Conservation (phyloP, 805 yeast genomes). For the Priceomyces medius region DNA sequence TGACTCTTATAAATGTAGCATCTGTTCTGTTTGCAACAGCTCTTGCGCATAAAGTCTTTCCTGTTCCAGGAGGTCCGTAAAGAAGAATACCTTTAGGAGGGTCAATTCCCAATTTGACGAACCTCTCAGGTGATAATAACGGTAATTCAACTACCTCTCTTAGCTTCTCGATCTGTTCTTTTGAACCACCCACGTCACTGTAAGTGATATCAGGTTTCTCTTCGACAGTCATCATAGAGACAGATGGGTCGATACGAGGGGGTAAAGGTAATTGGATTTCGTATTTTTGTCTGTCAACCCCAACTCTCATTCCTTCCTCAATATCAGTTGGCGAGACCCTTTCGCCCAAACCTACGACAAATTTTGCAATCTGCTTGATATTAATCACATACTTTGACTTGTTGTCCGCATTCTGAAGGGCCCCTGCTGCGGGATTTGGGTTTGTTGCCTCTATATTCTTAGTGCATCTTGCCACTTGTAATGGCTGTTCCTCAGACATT, state of each 20-base stretch:
- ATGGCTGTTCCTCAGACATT: conserved; percentile 89
- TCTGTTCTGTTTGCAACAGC: conserved; percentile 99
- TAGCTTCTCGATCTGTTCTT: conserved; percentile 94
- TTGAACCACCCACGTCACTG: conserved; percentile 97
- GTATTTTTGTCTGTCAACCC: conserved; percentile 96
- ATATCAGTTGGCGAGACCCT: conserved; percentile 97
- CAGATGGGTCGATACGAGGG: conserved; percentile 96
- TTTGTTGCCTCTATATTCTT: conserved; percentile 76
- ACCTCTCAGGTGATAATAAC: conserved; percentile 90
- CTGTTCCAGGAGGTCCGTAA: conserved; percentile 99
- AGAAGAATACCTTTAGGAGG: conserved; percentile 97
- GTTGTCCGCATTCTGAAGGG: conserved; percentile 64
- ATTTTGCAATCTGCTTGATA: conserved; percentile 96
- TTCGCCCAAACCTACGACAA: conserved; percentile 95
- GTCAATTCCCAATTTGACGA: conserved; percentile 94
- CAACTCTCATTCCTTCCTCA: conserved; percentile 99
- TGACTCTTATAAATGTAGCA: conserved; percentile 96
- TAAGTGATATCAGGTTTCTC: conserved; percentile 99
- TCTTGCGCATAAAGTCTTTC: conserved; percentile 96
- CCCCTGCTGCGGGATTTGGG: conserved; percentile 32
- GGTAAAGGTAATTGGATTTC: conserved; percentile 97
- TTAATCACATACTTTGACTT: conserved; percentile 92
- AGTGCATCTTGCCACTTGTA: conserved; percentile 98
- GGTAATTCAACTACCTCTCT: conserved; percentile 97
- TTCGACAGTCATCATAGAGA: conserved; percentile 99